A percentile compares a stretch with the other conserved stretches of the same genome.
Evolutionary conservation across 805 yeast species (phyloP).

Genomic region (Candida rishiriensis): DNA sequence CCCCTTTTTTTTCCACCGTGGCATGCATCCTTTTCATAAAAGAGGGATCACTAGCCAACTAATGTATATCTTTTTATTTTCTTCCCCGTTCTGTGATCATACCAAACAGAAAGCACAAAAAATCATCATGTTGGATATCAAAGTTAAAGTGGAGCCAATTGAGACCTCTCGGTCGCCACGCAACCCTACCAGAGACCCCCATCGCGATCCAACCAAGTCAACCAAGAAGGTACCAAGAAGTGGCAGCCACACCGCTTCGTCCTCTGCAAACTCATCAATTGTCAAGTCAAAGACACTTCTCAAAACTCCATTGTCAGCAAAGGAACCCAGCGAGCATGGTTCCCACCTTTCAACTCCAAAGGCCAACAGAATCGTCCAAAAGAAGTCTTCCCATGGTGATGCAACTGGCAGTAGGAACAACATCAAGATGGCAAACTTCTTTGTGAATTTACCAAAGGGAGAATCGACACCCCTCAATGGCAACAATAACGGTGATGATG

Average conservation of each 20-base stretch:
- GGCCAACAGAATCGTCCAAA: conserved; percentile 13
- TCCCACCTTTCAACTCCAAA: conserved; percentile 16
- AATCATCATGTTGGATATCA: not conserved
- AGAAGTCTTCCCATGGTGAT: conserved; percentile 3
- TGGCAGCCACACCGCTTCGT: not conserved
- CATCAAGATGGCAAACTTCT: conserved; percentile 8
- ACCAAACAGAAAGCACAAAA: too few species aligned
- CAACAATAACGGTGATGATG: conserved; percentile 4
- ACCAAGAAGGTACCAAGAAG: not conserved
- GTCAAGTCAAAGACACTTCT: not conserved
- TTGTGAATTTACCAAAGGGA: conserved; percentile 10
- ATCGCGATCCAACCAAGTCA: too few species aligned
- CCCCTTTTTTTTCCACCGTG: too few species aligned
- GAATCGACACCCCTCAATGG: conserved; percentile 10
- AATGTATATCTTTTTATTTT: too few species aligned
- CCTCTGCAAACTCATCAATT: not conserved
- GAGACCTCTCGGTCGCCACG: not conserved
- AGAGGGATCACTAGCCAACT: too few species aligned
- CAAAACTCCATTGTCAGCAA: not conserved
- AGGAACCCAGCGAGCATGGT: not conserved
- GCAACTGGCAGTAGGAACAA: not conserved
- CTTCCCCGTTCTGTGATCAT: too few species aligned
- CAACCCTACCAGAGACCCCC: too few species aligned
- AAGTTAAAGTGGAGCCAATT: conserved; percentile 4
- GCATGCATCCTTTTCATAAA: too few species aligned